phyloP scores from a whole-genome alignment of 1,284 basidiomycete species.

The Rhodotorula sp. region DNA sequence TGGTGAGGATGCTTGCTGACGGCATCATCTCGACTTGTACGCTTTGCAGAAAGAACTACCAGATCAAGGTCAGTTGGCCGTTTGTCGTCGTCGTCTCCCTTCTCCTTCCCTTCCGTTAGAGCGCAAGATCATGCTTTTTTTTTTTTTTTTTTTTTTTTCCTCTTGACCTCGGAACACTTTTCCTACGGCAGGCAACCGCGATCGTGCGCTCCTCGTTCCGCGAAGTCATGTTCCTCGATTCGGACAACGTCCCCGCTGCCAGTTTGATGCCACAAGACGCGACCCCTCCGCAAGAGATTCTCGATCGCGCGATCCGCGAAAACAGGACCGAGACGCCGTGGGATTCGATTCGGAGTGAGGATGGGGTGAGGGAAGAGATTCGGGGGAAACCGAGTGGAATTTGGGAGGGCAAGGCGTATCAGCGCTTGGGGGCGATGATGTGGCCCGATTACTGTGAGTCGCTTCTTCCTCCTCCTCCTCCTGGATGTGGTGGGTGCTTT shows the following conservation, averaged over 20 bases:
- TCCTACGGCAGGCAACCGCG: conserved; percentile 47
- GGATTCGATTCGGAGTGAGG: background rate
- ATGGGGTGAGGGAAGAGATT: conserved; percentile 46
- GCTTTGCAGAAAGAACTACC: conserved; percentile 28
- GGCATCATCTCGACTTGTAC: background rate
- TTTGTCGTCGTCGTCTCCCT: background rate
- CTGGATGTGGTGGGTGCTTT: background rate
- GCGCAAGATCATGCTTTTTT: no score
- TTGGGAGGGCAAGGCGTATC: conserved; percentile 26
- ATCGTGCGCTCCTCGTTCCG: conserved; percentile 52
- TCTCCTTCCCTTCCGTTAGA: background rate
- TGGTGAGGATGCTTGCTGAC: no score
- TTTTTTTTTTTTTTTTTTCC: no score
- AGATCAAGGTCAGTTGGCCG: conserved; percentile 48
- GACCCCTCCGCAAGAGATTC: background rate
- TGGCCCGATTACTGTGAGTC: conserved; percentile 42
- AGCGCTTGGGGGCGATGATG: conserved; percentile 33
- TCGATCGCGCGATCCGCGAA: conserved; percentile 11
- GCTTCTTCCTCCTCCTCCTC: background rate
- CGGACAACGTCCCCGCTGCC: conserved; percentile 51
- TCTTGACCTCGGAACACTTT: no score
- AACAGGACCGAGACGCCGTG: conserved; percentile 24
- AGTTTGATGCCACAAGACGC: conserved; percentile 7
- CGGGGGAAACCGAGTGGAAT: conserved; percentile 50
- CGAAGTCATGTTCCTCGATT: conserved; percentile 56